Evolutionary conservation across 768 basidiomycete species (phyloP).

Genomic region (Gymnopilus dilepis): DNA sequence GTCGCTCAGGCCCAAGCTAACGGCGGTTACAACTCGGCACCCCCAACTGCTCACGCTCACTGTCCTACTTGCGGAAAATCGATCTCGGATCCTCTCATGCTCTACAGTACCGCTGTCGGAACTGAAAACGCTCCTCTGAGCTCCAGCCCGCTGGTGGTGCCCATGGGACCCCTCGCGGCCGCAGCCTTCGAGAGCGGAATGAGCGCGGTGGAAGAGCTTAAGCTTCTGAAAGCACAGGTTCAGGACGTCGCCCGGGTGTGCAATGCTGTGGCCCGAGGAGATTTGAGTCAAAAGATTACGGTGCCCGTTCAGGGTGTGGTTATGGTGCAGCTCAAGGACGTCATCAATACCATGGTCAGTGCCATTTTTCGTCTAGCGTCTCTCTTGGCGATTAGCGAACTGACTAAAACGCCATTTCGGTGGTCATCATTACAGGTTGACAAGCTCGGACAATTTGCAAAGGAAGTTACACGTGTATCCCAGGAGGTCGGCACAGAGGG

Average conservation of each 20-base stretch:
- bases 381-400: not conserved
- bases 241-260: conserved; percentile 83
- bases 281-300: conserved; percentile 79
- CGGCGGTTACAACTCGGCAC: conserved; percentile 43
- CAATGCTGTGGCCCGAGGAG: conserved; percentile 78
- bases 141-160: conserved; percentile 56
- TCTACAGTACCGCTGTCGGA: conserved; percentile 31
- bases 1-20: conserved; percentile 23
- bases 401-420: not conserved
- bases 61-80: conserved; percentile 64
- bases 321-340: conserved; percentile 82
- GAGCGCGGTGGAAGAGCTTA: conserved; percentile 79
- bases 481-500: conserved; percentile 87
- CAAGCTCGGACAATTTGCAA: conserved; percentile 84
- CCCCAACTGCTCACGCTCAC: conserved; percentile 47
- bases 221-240: conserved; percentile 82
- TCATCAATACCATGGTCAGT: conserved; percentile 67
- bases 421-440: conserved; percentile 37
- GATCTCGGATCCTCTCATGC: conserved; percentile 48
- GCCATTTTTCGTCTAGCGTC: conserved; percentile 7
- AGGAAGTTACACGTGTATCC: conserved; percentile 86
- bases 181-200: conserved; percentile 69
- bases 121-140: conserved; percentile 51
- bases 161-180: conserved; percentile 60
- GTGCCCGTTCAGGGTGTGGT: conserved; percentile 80